Evolutionary conservation across 179 eudicot species (phyloP).

Genomic region (Beta corolliflora): DNA sequence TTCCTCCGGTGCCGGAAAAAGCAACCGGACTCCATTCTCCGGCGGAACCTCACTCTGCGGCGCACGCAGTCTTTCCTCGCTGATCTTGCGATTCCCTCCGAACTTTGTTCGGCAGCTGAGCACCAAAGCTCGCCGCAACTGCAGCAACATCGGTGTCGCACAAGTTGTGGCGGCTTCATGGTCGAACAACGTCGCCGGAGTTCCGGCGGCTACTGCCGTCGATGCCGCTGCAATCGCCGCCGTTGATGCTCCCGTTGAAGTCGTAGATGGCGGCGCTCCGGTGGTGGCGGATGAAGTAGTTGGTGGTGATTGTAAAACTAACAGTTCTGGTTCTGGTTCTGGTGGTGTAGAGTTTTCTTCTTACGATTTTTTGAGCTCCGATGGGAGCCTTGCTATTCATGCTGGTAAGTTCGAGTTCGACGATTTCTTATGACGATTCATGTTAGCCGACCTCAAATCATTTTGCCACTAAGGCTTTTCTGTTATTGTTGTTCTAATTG

Average conservation of each 20-base stretch:
- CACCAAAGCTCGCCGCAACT: slow-evolving; percentile 85
- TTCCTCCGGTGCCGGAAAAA: slow-evolving; percentile 31
- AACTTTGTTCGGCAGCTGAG: slow-evolving; percentile 89
- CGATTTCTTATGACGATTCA: not conserved
- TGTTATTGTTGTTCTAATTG: no score
- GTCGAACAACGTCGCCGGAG: slow-evolving; percentile 51
- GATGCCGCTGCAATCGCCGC: slow-evolving; percentile 43
- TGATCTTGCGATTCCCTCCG: slow-evolving; percentile 78
- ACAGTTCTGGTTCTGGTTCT: slow-evolving; percentile 36
- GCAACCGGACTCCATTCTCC: not conserved
- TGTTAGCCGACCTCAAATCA: no score
- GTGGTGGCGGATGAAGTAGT: slow-evolving; percentile 17
- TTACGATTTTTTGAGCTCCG: slow-evolving; percentile 63
- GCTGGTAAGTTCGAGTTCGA: slow-evolving; percentile 51
- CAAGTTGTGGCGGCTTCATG: slow-evolving; percentile 92
- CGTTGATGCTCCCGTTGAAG: slow-evolving; percentile 27
- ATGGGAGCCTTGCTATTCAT: slow-evolving; percentile 89
- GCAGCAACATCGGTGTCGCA: slow-evolving; percentile 99
- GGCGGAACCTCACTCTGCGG: slow-evolving; percentile 12
- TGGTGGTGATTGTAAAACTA: slow-evolving; percentile 20
- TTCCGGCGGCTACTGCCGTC: slow-evolving; percentile 49
- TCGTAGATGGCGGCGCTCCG: slow-evolving; percentile 28
- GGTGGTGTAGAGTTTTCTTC: slow-evolving; percentile 30
- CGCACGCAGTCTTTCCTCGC: slow-evolving; percentile 44
- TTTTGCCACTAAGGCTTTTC: no score